These are phyloP conservation scores for Pontederia paniculata DNA, from an alignment of 176 grass and related monocot genomes.

Conservation along the genomic window DNA sequence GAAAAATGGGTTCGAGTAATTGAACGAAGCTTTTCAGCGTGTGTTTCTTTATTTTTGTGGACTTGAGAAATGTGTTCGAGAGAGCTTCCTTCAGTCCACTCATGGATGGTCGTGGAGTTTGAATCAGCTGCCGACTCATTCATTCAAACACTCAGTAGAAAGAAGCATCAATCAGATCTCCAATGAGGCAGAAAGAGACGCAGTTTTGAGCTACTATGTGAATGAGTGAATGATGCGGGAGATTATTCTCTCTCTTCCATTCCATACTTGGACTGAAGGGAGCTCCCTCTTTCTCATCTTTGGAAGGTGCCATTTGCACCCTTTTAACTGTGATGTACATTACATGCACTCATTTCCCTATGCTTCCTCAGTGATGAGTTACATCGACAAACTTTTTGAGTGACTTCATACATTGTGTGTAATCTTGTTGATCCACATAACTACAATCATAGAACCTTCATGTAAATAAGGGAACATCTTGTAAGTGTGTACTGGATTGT, in stretches of 20 bases:
- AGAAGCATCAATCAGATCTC: background rate
- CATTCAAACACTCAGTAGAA: constrained; percentile 7
- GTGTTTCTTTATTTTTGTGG: background rate
- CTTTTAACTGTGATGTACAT: too few relatives aligned
- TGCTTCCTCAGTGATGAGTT: too few relatives aligned
- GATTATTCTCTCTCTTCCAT: constrained; percentile 10
- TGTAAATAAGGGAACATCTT: too few relatives aligned
- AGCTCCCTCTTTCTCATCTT: constrained; percentile 8
- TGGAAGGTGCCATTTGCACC: background rate
- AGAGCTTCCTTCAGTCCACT: constrained; percentile 11
- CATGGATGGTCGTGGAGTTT: constrained; percentile 3
- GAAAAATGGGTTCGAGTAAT: too few relatives aligned
- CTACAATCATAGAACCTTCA: too few relatives aligned
- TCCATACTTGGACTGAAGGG: constrained; percentile 10
- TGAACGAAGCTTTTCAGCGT: too few relatives aligned
- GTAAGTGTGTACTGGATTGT: too few relatives aligned
- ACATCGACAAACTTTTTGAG: too few relatives aligned
- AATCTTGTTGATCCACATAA: too few relatives aligned
- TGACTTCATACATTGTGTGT: too few relatives aligned
- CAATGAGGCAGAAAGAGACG: background rate
- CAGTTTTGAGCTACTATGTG: background rate
- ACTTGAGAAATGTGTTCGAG: background rate
- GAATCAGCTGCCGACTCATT: constrained; percentile 10
- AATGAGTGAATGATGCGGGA: constrained; percentile 12
- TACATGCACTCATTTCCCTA: too few relatives aligned